Evolutionary conservation across 1,284 basidiomycete species (phyloP).

Genomic region (Irpex sp.): DNA sequence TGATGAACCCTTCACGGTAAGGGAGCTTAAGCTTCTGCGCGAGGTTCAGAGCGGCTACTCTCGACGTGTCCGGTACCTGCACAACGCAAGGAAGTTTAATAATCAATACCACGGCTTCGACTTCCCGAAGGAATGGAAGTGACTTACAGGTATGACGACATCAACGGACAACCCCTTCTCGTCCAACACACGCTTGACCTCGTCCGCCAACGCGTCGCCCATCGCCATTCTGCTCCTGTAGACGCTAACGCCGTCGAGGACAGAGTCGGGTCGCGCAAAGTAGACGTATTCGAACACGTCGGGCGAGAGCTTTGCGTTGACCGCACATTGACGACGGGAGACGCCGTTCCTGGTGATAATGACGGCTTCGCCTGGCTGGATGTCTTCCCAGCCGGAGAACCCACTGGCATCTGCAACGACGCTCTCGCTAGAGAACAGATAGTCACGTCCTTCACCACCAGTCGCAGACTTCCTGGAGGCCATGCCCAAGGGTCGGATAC

Average conservation of each 20-base stretch:
- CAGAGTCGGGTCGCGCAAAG: constrained; percentile 97
- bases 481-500: constrained; percentile 91
- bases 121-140: neutral
- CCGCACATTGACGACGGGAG: constrained; percentile 69
- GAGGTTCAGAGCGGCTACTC: constrained; percentile 93
- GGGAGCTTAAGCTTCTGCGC: constrained; percentile 90
- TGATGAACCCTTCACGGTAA: constrained; percentile 98
- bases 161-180: constrained; percentile 75
- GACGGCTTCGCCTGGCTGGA: constrained; percentile 91
- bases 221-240: constrained; percentile 99
- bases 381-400: constrained; percentile 91
- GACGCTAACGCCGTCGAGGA: constrained; percentile 95
- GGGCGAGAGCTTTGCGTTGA: constrained; percentile 81
- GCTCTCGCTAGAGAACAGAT: constrained; percentile 93
- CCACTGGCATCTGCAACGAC: constrained; percentile 94
- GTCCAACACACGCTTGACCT: constrained; percentile 75
- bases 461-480: constrained; percentile 54
- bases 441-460: constrained; percentile 64
- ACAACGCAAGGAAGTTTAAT: constrained; percentile 1
- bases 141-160: constrained; percentile 91
- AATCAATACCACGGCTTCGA: neutral
- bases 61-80: constrained; percentile 92
- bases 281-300: constrained; percentile 99
- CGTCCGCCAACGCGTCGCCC: constrained; percentile 93
- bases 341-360: constrained; percentile 87